These are phyloP conservation scores for Simplicillium aogashimaense DNA, from an alignment of 2,329 filamentous ascomycete genomes.

Conservation along the genomic window DNA sequence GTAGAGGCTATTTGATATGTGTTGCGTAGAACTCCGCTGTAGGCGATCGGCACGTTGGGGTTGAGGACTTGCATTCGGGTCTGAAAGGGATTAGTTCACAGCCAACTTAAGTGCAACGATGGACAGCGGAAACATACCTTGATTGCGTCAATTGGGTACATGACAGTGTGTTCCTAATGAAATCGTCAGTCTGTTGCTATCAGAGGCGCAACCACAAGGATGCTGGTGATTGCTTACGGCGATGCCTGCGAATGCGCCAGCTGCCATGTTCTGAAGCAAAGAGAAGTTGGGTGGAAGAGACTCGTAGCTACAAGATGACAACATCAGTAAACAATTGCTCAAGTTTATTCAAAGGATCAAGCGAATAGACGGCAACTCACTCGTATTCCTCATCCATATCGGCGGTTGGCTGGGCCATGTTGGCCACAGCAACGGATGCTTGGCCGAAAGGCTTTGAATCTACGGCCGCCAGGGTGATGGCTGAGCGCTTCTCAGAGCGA, in stretches of 20 bases:
- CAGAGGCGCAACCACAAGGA: background rate
- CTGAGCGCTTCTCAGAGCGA: conserved; percentile 5
- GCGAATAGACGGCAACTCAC: conserved; percentile 31
- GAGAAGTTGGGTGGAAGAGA: conserved; percentile 90
- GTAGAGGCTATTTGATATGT: conserved; percentile 84
- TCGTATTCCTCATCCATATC: conserved; percentile 57
- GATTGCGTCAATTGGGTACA: conserved; percentile 97
- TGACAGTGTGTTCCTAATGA: conserved; percentile 84
- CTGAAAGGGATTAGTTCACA: conserved; percentile 47
- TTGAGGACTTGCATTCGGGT: conserved; percentile 97
- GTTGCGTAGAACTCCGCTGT: conserved; percentile 84
- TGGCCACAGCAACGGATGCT: conserved; percentile 57
- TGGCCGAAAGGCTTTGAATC: conserved; percentile 50
- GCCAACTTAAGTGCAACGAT: background rate
- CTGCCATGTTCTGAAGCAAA: conserved; percentile 86
- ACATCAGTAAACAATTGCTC: background rate
- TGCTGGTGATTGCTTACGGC: conserved; percentile 49
- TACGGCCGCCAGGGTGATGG: conserved; percentile 53
- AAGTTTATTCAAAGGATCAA: background rate
- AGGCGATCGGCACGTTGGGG: conserved; percentile 68
- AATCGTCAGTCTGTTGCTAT: conserved; percentile 9
- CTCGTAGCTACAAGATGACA: conserved; percentile 65
- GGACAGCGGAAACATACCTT: conserved; percentile 53
- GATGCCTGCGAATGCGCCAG: conserved; percentile 93
- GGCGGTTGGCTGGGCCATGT: conserved; percentile 59